Evolutionary conservation across 1,139 yeast species (phyloP).

Genomic region (Magnusiomyces suaveolens): DNA sequence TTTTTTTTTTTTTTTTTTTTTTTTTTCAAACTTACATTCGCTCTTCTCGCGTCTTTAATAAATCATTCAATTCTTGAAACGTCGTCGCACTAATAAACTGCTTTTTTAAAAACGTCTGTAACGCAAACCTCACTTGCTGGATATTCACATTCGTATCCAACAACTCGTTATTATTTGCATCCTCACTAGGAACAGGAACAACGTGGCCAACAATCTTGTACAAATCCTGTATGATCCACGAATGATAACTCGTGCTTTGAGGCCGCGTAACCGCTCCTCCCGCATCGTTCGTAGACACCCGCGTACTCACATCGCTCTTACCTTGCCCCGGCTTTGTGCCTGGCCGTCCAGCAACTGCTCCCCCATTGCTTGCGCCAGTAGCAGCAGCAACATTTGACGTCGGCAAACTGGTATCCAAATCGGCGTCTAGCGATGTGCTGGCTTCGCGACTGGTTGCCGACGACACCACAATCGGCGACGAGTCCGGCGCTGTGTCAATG

Average conservation of each 20-base stretch:
- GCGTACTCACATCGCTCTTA: too few relatives aligned
- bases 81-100: constrained; percentile 15
- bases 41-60: constrained; percentile 9
- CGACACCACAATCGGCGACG: constrained; percentile 5
- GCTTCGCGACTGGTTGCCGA: not conserved
- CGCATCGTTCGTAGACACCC: constrained; percentile 16
- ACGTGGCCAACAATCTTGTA: constrained; percentile 43
- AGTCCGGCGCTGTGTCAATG: constrained; percentile 11
- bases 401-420: not conserved
- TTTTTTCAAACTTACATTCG: constrained; percentile 11
- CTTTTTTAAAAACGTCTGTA: constrained; percentile 19
- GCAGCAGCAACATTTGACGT: too few relatives aligned
- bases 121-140: constrained; percentile 27
- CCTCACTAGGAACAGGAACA: constrained; percentile 35
- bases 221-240: constrained; percentile 39
- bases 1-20: not conserved
- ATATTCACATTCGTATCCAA: constrained; percentile 37
- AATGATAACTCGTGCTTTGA: constrained; percentile 12
- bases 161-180: not conserved
- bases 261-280: not conserved
- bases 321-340: not conserved
- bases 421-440: not conserved
- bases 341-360: not conserved
- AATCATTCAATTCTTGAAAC: constrained; percentile 12
- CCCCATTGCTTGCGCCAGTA: not conserved